Evolutionary conservation across 1,284 basidiomycete species (phyloP).

Genomic region (Thelephora terrestris): DNA sequence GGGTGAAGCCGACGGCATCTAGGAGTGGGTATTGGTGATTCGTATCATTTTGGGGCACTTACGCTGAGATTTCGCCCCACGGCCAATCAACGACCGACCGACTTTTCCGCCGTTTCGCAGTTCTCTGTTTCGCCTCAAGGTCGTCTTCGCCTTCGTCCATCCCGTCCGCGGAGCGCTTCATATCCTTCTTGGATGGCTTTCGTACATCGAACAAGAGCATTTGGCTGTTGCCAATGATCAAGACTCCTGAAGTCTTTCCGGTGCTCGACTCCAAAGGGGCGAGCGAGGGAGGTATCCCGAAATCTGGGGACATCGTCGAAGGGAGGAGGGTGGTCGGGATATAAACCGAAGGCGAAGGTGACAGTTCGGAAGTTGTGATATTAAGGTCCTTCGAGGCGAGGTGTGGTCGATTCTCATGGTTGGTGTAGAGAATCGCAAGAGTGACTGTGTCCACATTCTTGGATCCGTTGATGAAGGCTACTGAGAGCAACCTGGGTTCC

Average conservation of each 20-base stretch:
- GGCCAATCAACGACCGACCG: constrained; percentile 55
- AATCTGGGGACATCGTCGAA: constrained; percentile 17
- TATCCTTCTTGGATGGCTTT: constrained; percentile 45
- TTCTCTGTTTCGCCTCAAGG: not conserved
- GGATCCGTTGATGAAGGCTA: constrained; percentile 49
- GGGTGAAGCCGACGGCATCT: constrained; percentile 6
- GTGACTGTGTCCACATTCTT: constrained; percentile 32
- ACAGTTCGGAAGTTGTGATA: constrained; percentile 41
- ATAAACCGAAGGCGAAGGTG: constrained; percentile 35
- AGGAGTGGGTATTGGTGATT: not conserved
- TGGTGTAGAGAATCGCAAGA: constrained; percentile 59
- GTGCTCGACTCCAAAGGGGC: constrained; percentile 31
- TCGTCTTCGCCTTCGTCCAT: constrained; percentile 13
- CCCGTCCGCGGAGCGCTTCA: constrained; percentile 40
- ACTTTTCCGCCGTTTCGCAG: constrained; percentile 25
- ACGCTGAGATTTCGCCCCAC: constrained; percentile 59
- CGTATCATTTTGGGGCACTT: constrained; percentile 17
- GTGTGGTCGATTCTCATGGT: constrained; percentile 52
- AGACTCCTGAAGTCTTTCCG: constrained; percentile 48
- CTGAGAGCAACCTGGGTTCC: constrained; percentile 65
- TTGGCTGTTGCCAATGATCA: constrained; percentile 56
- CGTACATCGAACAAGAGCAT: constrained; percentile 43
- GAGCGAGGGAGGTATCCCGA: constrained; percentile 33
- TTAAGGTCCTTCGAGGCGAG: constrained; percentile 49
- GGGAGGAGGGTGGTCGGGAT: constrained; percentile 31